phyloP scores from a whole-genome alignment of 2,329 filamentous ascomycete genomes.

The Tolypocladium tropicale region DNA sequence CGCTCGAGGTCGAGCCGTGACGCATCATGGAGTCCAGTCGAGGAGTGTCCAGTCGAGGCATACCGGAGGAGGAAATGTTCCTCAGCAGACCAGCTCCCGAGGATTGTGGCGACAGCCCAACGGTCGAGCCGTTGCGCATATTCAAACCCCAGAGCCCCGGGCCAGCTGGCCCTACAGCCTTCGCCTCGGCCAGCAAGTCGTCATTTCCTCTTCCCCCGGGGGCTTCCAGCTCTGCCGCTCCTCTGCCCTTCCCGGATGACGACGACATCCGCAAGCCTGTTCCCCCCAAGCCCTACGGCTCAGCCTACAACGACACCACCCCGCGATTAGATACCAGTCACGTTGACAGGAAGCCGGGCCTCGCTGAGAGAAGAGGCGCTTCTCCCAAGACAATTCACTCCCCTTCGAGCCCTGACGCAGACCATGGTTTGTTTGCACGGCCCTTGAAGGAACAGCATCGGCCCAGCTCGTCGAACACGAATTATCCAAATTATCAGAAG shows the following conservation, averaged over 20 bases:
- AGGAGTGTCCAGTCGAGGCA: constrained; percentile 53
- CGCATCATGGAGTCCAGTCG: constrained; percentile 42
- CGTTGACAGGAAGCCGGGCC: constrained; percentile 47
- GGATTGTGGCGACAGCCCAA: constrained; percentile 57
- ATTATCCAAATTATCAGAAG: constrained; percentile 40
- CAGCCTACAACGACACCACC: constrained; percentile 37
- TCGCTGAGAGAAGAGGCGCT: constrained; percentile 77
- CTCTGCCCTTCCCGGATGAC: constrained; percentile 65
- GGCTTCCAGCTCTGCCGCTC: constrained; percentile 58
- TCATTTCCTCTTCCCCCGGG: constrained; percentile 56
- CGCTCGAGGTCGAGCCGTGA: neutral
- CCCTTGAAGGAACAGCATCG: constrained; percentile 35
- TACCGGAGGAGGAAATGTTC: constrained; percentile 77
- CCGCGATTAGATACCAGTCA: constrained; percentile 46
- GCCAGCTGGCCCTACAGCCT: constrained; percentile 32
- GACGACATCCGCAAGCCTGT: constrained; percentile 41
- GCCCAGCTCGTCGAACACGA: constrained; percentile 28
- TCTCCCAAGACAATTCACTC: constrained; percentile 74
- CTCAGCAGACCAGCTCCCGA: constrained; percentile 47
- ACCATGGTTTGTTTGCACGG: constrained; percentile 72
- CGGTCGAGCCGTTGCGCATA: constrained; percentile 75
- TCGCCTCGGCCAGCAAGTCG: constrained; percentile 37
- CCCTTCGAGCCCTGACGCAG: constrained; percentile 65
- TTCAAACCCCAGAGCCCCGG: constrained; percentile 65
- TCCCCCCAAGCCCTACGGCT: constrained; percentile 33